Conservation (phyloP, 352 stramenopile genomes). For the Phytophthora tentaculata region DNA sequence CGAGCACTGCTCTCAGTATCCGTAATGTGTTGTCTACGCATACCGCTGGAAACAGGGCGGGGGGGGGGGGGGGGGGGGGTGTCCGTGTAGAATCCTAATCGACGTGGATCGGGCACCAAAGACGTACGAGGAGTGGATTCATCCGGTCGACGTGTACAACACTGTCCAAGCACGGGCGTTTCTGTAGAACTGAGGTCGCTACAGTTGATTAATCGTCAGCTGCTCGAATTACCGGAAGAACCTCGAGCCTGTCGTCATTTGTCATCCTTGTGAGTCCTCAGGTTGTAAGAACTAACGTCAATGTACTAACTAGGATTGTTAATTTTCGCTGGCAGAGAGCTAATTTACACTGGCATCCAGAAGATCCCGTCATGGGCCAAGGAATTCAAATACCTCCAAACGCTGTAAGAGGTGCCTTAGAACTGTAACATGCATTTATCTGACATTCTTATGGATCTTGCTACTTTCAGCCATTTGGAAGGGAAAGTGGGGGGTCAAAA, state of each 20-base stretch:
- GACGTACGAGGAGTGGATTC: slow-evolving; percentile 41
- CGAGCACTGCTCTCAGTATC: slow-evolving; percentile 21
- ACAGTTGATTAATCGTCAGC: slow-evolving; percentile 42
- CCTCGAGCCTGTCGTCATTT: slow-evolving; percentile 31
- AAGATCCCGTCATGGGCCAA: slow-evolving; percentile 26
- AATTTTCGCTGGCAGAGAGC: background rate
- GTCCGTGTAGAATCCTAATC: slow-evolving; percentile 41
- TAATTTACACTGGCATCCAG: slow-evolving; percentile 35
- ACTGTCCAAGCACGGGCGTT: slow-evolving; percentile 25
- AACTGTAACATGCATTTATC: too few species aligned
- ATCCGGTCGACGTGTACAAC: slow-evolving; percentile 33
- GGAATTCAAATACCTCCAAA: slow-evolving; percentile 37
- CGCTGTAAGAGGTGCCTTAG: slow-evolving; percentile 7
- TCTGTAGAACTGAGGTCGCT: slow-evolving; percentile 35
- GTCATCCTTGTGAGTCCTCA: slow-evolving; percentile 26
- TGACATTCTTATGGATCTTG: too few species aligned
- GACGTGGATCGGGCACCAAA: slow-evolving; percentile 31
- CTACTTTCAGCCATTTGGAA: slow-evolving; percentile 34
- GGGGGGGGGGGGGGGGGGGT: slow-evolving; percentile 8
- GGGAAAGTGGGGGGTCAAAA: slow-evolving; percentile 25
- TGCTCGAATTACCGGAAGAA: slow-evolving; percentile 31
- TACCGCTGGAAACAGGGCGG: slow-evolving; percentile 26
- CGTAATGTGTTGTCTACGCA: slow-evolving; percentile 40
- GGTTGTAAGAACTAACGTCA: background rate
- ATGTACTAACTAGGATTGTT: slow-evolving; percentile 1